A percentile compares a stretch with the other conserved stretches of the same genome.
These are phyloP conservation scores for Xylaria hypoxylon DNA, from an alignment of 2,329 filamentous ascomycete genomes.

Conservation along the genomic window DNA sequence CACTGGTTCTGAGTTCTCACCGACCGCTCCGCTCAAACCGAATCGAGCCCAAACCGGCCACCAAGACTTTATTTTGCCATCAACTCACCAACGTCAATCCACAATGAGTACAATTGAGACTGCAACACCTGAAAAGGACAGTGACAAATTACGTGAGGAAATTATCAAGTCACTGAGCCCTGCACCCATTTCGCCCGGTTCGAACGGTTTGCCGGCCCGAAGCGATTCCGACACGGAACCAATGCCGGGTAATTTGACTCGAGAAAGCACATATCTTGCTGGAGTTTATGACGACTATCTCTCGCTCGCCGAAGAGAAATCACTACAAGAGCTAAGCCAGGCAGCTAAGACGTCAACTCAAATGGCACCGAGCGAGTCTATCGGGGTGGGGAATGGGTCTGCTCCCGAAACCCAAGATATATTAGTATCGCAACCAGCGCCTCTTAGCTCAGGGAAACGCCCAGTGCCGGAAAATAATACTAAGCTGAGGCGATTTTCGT, in stretches of 20 bases:
- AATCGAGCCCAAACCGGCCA: conserved; percentile 52
- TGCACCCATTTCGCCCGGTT: conserved; percentile 48
- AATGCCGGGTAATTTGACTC: conserved; percentile 39
- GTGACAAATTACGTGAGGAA: conserved; percentile 77
- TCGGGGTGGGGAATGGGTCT: conserved; percentile 9
- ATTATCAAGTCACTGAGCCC: conserved; percentile 77
- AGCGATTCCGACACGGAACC: conserved; percentile 35
- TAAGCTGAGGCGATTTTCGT: conserved; percentile 55
- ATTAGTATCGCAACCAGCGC: conserved; percentile 39
- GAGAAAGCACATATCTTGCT: conserved; percentile 73
- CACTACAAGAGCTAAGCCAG: conserved; percentile 48
- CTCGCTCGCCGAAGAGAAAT: conserved; percentile 61
- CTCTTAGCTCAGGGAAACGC: conserved; percentile 40
- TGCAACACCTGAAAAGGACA: conserved; percentile 72
- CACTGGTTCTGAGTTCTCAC: conserved; percentile 51
- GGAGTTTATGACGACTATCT: conserved; percentile 77
- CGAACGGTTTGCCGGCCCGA: conserved; percentile 31
- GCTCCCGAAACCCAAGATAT: conserved; percentile 17
- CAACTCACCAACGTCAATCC: conserved; percentile 55
- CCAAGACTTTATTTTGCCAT: conserved; percentile 53
- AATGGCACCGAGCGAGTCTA: conserved; percentile 5
- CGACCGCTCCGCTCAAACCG: conserved; percentile 60
- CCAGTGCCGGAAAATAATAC: conserved; percentile 27
- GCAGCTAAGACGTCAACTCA: conserved; percentile 43
- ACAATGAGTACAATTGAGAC: conserved; percentile 63